Evolutionary conservation across 345 rosid species (phyloP).

Genomic region (Dimocarpus longan): DNA sequence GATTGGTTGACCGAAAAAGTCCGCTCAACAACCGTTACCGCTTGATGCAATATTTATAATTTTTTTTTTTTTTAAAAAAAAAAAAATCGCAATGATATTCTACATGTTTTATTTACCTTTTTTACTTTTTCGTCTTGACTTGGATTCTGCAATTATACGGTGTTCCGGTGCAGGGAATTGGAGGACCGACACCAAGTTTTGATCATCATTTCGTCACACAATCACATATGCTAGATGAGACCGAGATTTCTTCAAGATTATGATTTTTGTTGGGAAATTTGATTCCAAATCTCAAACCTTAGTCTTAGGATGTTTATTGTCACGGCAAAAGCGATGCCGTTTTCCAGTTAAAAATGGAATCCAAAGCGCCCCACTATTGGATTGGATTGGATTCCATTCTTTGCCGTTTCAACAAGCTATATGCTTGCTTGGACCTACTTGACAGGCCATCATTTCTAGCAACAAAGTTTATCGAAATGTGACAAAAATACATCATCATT

Average conservation of each 20-base stretch:
- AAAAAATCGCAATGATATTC: background rate
- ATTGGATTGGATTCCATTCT: slow-evolving; percentile 39
- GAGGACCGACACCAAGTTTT: background rate
- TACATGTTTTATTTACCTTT: background rate
- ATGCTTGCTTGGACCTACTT: slow-evolving; percentile 16
- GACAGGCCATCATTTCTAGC: background rate
- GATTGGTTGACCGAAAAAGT: slow-evolving; percentile 17
- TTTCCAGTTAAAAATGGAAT: slow-evolving; percentile 5
- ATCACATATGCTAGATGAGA: background rate
- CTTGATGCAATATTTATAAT: background rate
- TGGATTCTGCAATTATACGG: background rate
- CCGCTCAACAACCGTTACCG: slow-evolving; percentile 26
- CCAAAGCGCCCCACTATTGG: slow-evolving; percentile 10
- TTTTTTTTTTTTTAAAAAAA: background rate
- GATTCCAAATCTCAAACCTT: background rate
- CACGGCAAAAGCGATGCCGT: slow-evolving; percentile 20
- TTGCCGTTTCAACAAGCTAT: slow-evolving; percentile 28
- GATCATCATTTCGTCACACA: background rate
- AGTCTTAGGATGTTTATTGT: background rate
- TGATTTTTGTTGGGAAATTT: background rate
- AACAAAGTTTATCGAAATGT: background rate
- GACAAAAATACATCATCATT: background rate
- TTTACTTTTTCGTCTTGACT: background rate
- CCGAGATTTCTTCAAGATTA: background rate
- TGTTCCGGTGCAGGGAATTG: background rate